Base-by-base conservation (phyloP, 805 yeast species). In the Diddensiella santjacobensis region DNA sequence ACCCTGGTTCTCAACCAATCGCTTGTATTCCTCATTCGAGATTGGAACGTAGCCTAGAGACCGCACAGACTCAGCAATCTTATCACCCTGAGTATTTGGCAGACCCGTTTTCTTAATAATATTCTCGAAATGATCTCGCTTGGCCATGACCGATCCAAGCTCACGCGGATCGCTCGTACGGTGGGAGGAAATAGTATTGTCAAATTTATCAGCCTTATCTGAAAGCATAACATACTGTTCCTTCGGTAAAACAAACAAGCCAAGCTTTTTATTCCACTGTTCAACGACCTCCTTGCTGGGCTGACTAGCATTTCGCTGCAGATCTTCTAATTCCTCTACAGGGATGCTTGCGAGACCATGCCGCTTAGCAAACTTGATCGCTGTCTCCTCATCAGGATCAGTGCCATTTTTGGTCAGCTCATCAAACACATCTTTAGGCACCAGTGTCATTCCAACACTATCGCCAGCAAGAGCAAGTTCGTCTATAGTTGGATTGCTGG, bases 21-120 rank as follows among this genome's bases (percentile, higher is more conserved):
- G 55, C 47, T 60, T 58, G 52, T 65, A 67, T 50, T 67, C 71
- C 18, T 64, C 70, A n/a, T 48, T 52, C 3, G 64, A 54, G n/a
- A 67, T 61, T 0, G 67, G 62, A 15, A 64, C 61, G 39, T 58
- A 64, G 3, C 71, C 71, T 8, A 67, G 56, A 2, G 61, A 54
- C 20, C 53, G 56, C 46, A 62, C 52, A 2, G 66, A 57, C 23
- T 61, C 65, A 20, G 53, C 60, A 20, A 67, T 54, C 40, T 62
- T 58, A 20, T 59, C 63, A 4, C 55, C 47, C 13, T 57, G 54
- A 42, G 43, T 47, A 18, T 19, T 35, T 3, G 45, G 45, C 15
- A 18, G 15, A 22, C 48, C 49, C 4, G 56, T 48, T 40, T 56
- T 52, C 42, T 57, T 55, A 44, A 61, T 58, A 10, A 58, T 49